Evolutionary conservation across 305 asterid species (phyloP), one percentile per base, ranked within the genome.

Genomic region (Fraxinus dipetala): DNA sequence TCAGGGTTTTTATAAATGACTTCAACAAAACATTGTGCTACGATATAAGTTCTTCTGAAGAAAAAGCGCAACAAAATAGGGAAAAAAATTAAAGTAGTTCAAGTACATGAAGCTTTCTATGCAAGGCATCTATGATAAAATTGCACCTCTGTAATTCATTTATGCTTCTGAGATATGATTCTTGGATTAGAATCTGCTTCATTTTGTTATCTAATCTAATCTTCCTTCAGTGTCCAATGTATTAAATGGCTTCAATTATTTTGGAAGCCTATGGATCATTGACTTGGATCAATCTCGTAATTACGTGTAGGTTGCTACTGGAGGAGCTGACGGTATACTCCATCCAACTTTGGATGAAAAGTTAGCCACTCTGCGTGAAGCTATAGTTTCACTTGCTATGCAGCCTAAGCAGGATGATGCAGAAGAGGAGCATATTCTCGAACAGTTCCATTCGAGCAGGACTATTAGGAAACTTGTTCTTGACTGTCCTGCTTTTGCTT

Each of bases 381-480:
- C 90, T 56, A 90, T 96, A 85, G 93, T 93, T 16, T 88, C 93
- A 43, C 80, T 91, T 14, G 97, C 89, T 70, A 88, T 91, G 31
- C 91, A 88, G 81, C 97, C 96, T 28, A 93, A 91, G 89, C 34
- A 13, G 43, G 94, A 87, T 31, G 95, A 82, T 78, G 81, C 89
- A 43, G 89, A 83, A 72, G 89, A 88, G 59, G 94, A 91, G 82
- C 97, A 93, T 87, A 85, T 94, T 77, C 89, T 96, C 61, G 97
- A 93, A 84, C 84, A 93, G 76, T 96, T 91, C 80, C 95, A 91
- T 84, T 96, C 97, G 4, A 96, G 99, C 90, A 87, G 99, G 85
- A 86, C 84, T 80, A 90, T 96, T 80, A 89, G 97, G 80, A 93
- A 92, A 85, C 92, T 96, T 1, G 85, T 94, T 69, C 87, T 94